Base-by-base conservation (phyloP, 371 early-diverging fungal genomes). In the Capillidium rhysosporum region DNA sequence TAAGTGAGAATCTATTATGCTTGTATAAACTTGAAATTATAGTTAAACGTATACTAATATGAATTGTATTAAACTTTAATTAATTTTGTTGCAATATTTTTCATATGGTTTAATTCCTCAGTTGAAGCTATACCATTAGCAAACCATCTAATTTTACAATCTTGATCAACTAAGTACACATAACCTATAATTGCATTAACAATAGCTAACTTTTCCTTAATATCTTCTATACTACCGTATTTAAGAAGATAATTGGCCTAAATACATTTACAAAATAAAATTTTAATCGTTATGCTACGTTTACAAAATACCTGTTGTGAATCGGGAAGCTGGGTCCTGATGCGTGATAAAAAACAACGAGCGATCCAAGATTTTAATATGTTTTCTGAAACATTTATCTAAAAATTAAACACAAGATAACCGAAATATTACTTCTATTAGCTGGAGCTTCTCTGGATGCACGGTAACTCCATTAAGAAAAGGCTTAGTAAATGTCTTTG, bases 331-430 rank as follows among this genome's bases (percentile, higher is more conserved):
- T 48, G 49, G 28, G 16, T 23, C 20, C 49, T 20, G 20, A 48
- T 48, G 16, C 28, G 20, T 14, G 28, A 48, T 28, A 16, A 16
- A 30, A 48, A 48, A 5, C 20, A 28, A 16, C 49, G 49, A 14
- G 28, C 7, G 20, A 48, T 24, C 5, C 20, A 28, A 20, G 10
- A 4, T 8, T 48, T 48, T 16, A 48, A 24, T 16, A 29, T 34
- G n/a, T 39, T 29, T 39, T 51, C 51, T 18, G 51, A 29, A n/a
- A 28, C 29, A 38, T 51, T 51, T 18, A 51, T 51, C 51, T 51
- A 51, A 21, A 8, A 28, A 18, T 14, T 16, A 31, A 16, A 8
- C n/a, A 29, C 24, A 21, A 12, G 8, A 16, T 21, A 48, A 48
- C n/a, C 5, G n/a, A 14, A 48, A 29, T n/a, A 48, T 51, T 51